Percentiles rank a stretch among this genome's conserved stretches.
These are phyloP conservation scores for Cardamine occulta DNA, from an alignment of 345 rosid species.

Conservation along the genomic window DNA sequence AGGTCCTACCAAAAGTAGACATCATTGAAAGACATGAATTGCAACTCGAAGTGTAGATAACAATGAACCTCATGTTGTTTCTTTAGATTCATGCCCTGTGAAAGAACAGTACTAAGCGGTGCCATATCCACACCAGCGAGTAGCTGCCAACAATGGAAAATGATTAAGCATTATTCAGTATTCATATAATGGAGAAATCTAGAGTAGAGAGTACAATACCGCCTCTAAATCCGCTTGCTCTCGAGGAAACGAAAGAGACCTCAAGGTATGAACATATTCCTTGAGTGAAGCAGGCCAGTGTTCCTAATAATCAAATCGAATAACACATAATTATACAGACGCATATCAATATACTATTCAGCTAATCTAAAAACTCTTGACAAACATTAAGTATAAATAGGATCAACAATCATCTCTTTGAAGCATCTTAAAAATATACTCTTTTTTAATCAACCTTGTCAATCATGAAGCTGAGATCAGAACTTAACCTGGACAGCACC, in stretches of 20 bases:
- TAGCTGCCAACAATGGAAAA: constrained; percentile 50
- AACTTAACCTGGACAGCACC: constrained; percentile 63
- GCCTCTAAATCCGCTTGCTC: constrained; percentile 59
- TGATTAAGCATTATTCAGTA: not conserved
- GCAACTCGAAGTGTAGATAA: constrained; percentile 1
- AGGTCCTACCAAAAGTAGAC: constrained; percentile 2
- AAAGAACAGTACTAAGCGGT: constrained; percentile 65
- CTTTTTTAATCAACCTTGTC: not conserved
- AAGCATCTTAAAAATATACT: not conserved
- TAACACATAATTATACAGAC: not conserved
- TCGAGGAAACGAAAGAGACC: constrained; percentile 71
- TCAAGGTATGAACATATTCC: constrained; percentile 59
- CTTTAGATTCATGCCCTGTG: constrained; percentile 92
- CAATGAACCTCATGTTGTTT: constrained; percentile 82
- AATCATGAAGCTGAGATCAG: not conserved
- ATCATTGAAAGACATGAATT: not conserved
- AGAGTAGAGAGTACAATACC: constrained; percentile 44
- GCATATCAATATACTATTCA: not conserved
- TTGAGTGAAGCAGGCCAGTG: constrained; percentile 88
- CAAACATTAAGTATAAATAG: not conserved
- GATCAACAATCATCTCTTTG: not conserved
- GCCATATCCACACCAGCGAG: constrained; percentile 53
- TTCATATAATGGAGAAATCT: constrained; percentile 10
- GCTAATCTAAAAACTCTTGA: not conserved
- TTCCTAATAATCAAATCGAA: constrained; percentile 50